Percentiles rank a stretch among this genome's conserved stretches.
Conservation (phyloP, 257 asterid genomes). For the Mitragyna speciosa region DNA sequence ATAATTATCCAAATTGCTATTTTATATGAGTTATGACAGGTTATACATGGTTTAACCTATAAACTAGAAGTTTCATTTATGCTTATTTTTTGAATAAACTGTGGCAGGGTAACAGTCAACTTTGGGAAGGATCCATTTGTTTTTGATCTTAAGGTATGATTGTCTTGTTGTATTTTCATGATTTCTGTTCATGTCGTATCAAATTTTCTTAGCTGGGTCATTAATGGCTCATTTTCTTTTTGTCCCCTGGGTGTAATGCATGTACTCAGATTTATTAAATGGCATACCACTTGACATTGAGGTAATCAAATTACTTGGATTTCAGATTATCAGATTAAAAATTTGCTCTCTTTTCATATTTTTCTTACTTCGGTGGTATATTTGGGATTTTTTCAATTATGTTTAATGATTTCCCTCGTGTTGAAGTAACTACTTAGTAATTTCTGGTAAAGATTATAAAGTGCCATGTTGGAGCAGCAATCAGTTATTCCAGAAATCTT, state of each 20-base stretch:
- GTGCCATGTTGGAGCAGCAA: background rate
- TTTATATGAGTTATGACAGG: background rate
- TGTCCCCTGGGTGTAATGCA: too few relatives aligned
- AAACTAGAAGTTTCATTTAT: conserved; percentile 16
- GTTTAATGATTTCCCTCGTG: background rate
- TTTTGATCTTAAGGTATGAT: conserved; percentile 75
- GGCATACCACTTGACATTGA: background rate
- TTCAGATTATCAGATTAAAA: background rate
- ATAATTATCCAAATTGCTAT: background rate
- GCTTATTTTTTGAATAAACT: conserved; percentile 24
- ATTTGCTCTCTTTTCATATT: background rate
- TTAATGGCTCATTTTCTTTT: background rate
- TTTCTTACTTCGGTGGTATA: background rate
- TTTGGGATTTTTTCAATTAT: background rate
- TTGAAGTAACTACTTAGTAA: background rate
- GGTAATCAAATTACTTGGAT: background rate
- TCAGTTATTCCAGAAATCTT: background rate
- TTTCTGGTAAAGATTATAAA: background rate
- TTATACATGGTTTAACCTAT: background rate
- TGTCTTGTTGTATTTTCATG: conserved; percentile 10
- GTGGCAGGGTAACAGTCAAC: conserved; percentile 82
- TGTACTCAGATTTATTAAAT: background rate
- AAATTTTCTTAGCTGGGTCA: background rate
- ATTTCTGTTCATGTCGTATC: background rate
- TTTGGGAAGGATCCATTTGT: conserved; percentile 81